phyloP scores from a whole-genome alignment of 1,284 basidiomycete genomes.

The Tetrapyrgos nigripes region DNA sequence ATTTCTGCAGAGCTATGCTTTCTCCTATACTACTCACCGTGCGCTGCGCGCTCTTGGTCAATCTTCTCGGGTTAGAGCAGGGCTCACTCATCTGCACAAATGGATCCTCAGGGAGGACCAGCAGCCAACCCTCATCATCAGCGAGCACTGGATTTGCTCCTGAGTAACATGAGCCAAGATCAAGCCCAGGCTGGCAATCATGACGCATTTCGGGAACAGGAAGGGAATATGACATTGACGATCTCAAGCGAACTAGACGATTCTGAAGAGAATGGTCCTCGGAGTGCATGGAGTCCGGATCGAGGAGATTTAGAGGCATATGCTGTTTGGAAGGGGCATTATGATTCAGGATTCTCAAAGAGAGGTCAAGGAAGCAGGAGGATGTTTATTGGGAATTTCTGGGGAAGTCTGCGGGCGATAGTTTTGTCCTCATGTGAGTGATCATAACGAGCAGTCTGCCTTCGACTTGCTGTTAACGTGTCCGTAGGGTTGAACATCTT shows the following conservation, averaged over 20 bases:
- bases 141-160: constrained; percentile 5
- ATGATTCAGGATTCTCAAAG: neutral
- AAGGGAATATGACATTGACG: neutral
- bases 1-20: no score
- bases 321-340: neutral
- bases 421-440: constrained; percentile 60
- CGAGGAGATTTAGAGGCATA: constrained; percentile 9
- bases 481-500: constrained; percentile 34
- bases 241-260: neutral
- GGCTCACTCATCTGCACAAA: constrained; percentile 9
- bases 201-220: neutral
- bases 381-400: neutral
- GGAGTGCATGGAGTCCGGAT: constrained; percentile 8
- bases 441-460: neutral
- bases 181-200: neutral
- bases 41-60: constrained; percentile 12
- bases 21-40: no score
- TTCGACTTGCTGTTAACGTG: constrained; percentile 45
- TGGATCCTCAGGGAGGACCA: constrained; percentile 11
- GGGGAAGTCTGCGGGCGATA: constrained; percentile 53
- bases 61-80: constrained; percentile 11
- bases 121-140: constrained; percentile 8
- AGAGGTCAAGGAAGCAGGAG: neutral
- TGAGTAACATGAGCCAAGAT: no score
- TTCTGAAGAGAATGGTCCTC: constrained; percentile 5